Percentiles rank a stretch among this genome's conserved stretches.
Conservation (phyloP, 257 asterid genomes). For the Nicotiana undulata region DNA sequence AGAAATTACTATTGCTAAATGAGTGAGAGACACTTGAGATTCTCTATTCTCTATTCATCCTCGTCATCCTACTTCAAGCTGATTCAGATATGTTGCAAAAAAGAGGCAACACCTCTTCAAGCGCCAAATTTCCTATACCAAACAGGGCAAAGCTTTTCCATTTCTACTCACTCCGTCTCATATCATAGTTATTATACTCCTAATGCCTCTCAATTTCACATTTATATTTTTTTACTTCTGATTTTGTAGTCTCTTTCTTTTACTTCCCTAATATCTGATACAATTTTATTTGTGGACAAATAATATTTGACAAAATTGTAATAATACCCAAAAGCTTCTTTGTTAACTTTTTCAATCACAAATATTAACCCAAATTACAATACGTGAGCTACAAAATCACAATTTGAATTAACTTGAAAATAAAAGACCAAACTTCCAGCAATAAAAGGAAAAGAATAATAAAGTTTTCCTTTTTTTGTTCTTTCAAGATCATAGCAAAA, state of each 20-base stretch:
- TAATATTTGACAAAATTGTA: not conserved
- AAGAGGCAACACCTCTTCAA: too few species aligned
- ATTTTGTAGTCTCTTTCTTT: not conserved
- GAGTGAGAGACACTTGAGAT: too few species aligned
- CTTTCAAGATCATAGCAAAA: not conserved
- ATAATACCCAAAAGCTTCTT: not conserved
- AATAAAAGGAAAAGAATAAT: not conserved
- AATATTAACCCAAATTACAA: not conserved
- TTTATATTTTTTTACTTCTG: not conserved
- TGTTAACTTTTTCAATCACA: not conserved
- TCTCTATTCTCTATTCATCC: too few species aligned
- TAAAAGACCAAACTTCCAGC: not conserved
- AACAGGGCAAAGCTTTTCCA: too few species aligned
- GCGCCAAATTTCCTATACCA: too few species aligned
- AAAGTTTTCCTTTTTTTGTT: not conserved
- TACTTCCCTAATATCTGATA: not conserved
- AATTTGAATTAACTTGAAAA: not conserved
- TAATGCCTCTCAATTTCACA: not conserved
- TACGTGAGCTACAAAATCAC: not conserved
- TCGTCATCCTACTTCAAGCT: too few species aligned
- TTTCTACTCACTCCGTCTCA: not conserved
- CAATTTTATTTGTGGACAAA: not conserved
- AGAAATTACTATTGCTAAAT: too few species aligned
- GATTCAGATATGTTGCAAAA: too few species aligned
- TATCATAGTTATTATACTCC: not conserved